A percentile compares a stretch with the other conserved stretches of the same genome.
Evolutionary conservation across 345 rosid genomes (phyloP).

Genomic region (Gossypium thurberi): DNA sequence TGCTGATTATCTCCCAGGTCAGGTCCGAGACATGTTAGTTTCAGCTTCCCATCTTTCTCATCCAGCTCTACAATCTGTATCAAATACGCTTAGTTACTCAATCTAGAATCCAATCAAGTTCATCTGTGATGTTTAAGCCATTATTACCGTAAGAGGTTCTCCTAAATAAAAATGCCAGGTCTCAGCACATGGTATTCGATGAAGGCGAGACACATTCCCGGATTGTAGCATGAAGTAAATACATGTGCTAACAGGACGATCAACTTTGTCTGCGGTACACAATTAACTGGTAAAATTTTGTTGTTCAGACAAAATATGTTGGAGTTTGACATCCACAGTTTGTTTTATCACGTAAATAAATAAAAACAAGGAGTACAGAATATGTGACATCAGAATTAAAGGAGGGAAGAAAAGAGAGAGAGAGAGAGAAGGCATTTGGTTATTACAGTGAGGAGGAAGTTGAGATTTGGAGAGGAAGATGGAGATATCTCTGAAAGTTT

Average conservation of each 20-base stretch:
- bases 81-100: not conserved
- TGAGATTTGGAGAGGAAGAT: slow-evolving; percentile 61
- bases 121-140: not conserved
- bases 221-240: slow-evolving; percentile 77
- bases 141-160: slow-evolving; percentile 61
- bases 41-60: slow-evolving; percentile 50
- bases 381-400: not conserved
- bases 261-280: slow-evolving; percentile 50
- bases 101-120: not conserved
- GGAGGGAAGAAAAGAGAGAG: not conserved
- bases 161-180: slow-evolving; percentile 80
- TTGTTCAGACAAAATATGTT: too few relatives aligned
- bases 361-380: too few relatives aligned
- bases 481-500: slow-evolving; percentile 71
- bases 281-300: too few relatives aligned
- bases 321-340: too few relatives aligned
- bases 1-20: slow-evolving; percentile 52
- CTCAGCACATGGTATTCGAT: slow-evolving; percentile 72
- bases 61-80: slow-evolving; percentile 60
- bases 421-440: not conserved
- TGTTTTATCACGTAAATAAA: too few relatives aligned
- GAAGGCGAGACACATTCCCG: slow-evolving; percentile 61
- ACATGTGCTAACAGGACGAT: slow-evolving; percentile 56
- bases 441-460: slow-evolving; percentile 57
- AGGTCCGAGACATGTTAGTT: slow-evolving; percentile 66